Evolutionary conservation across 495 filamentous ascomycete genomes (phyloP), one percentile per base, ranked within the genome.

Genomic region (Bacidia rubella): DNA sequence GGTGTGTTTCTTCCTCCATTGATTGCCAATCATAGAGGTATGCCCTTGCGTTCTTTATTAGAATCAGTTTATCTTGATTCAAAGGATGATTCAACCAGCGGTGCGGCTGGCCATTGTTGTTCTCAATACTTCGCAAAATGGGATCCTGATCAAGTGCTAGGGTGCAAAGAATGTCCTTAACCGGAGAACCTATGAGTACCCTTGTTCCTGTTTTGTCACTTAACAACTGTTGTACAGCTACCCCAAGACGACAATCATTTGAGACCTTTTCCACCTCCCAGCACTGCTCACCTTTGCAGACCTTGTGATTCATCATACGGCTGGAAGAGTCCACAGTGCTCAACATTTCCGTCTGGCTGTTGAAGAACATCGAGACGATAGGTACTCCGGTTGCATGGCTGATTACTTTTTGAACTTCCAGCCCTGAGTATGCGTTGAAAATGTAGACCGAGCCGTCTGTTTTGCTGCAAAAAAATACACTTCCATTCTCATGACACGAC

Each of bases 391-490:
- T 22, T 1, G 53, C 45, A 29, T 61, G 57, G 12, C 39, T 54
- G 29, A 56, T 51, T 1, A 61, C 27, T 15, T 42, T 32, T n/a
- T 47, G 25, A 41, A 11, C 26, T 19, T 56, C 48, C 17, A 25
- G 53, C 15, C 53, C 59, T 20, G 24, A 32, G 24, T 52, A 43
- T 22, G 42, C 54, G n/a, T 56, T 49, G 19, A 61, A 61, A 1
- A 52, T 23, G 21, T 19, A 53, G 21, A 61, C 43, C 19, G 57
- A 47, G 17, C 56, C 59, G 25, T 59, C 35, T 15, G 53, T 38
- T 51, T 51, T 59, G 17, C 57, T 57, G 25, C 57, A 60, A 20
- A 61, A 52, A 26, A 57, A 22, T 1, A 51, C 27, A 1, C 40
- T 40, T 0, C 54, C 54, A 9, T 20, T n/a, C n/a, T 2, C 4